phyloP scores from a whole-genome alignment of 1,139 yeast species.

The Suhomyces taliae region DNA sequence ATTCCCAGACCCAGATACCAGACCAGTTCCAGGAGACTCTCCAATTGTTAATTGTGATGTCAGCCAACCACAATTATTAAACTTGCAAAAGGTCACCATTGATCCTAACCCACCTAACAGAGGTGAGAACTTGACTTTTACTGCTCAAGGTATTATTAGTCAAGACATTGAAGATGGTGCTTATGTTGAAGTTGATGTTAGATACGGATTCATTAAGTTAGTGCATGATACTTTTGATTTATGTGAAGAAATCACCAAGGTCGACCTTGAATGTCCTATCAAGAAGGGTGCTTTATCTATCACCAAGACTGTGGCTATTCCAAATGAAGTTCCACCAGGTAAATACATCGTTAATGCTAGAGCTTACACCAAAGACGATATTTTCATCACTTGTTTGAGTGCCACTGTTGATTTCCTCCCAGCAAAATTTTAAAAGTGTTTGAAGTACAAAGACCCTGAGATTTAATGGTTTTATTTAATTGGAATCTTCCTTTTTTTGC shows the following conservation, averaged over 20 bases:
- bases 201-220: slow-evolving; percentile 86
- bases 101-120: slow-evolving; percentile 86
- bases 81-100: slow-evolving; percentile 58
- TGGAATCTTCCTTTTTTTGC: no score
- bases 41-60: slow-evolving; percentile 80
- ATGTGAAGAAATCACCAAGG: slow-evolving; percentile 82
- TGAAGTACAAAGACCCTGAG: no score
- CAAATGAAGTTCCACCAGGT: slow-evolving; percentile 95
- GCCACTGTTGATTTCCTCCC: slow-evolving; percentile 70
- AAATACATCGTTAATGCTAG: slow-evolving; percentile 81
- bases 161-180: slow-evolving; percentile 73
- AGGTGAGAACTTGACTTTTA: slow-evolving; percentile 75
- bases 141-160: slow-evolving; percentile 65
- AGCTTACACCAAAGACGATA: slow-evolving; percentile 83
- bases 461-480: no score
- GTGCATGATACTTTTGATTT: slow-evolving; percentile 85
- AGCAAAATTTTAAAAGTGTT: slow-evolving; percentile 1
- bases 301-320: slow-evolving; percentile 74
- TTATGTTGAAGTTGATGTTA: slow-evolving; percentile 89
- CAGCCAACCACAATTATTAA: slow-evolving; percentile 58
- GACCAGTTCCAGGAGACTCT: slow-evolving; percentile 87
- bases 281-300: slow-evolving; percentile 65
- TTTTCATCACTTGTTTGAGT: slow-evolving; percentile 77
- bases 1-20: slow-evolving; percentile 36
- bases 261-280: slow-evolving; percentile 81